Percentiles rank a stretch among this genome's conserved stretches.
These are phyloP conservation scores for Mariannaea elegans DNA, from an alignment of 2,329 filamentous ascomycete species.

Conservation along the genomic window DNA sequence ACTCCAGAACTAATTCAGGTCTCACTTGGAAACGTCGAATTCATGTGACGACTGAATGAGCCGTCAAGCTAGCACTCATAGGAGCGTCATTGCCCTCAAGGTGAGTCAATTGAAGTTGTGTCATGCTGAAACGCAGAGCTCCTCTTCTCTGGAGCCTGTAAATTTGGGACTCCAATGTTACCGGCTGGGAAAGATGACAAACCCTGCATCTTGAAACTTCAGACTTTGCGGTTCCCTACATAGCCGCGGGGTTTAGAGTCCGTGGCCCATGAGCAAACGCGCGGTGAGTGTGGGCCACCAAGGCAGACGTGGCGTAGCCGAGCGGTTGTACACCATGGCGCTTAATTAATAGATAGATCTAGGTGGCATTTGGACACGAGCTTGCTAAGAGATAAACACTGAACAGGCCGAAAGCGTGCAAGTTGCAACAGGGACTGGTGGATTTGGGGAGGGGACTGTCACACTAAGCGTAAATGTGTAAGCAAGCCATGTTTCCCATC, in stretches of 20 bases:
- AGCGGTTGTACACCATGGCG: constrained; percentile 33
- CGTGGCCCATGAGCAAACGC: constrained; percentile 16
- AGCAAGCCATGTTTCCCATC: constrained; percentile 29
- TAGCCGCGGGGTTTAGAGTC: constrained; percentile 19
- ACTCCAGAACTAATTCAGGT: constrained; percentile 20
- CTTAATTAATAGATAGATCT: constrained; percentile 31
- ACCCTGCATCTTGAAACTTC: constrained; percentile 14
- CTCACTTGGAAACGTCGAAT: constrained; percentile 7
- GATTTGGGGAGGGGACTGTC: constrained; percentile 7
- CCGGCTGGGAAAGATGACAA: constrained; percentile 19
- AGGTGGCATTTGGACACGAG: constrained; percentile 20
- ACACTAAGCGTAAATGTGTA: constrained; percentile 29
- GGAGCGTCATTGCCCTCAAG: background rate
- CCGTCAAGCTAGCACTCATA: background rate
- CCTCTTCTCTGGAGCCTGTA: constrained; percentile 1
- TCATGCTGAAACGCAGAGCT: background rate
- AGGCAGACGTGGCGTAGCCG: constrained; percentile 29
- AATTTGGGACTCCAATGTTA: constrained; percentile 1
- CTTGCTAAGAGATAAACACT: constrained; percentile 3
- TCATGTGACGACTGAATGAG: background rate
- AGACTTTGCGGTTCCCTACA: constrained; percentile 10
- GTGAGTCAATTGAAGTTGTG: background rate
- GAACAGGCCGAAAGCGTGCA: background rate
- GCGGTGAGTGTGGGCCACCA: constrained; percentile 22
- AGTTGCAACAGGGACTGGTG: constrained; percentile 9